phyloP scores from a whole-genome alignment of 2,329 filamentous ascomycete genomes.

The Samsoniella hepiali region DNA sequence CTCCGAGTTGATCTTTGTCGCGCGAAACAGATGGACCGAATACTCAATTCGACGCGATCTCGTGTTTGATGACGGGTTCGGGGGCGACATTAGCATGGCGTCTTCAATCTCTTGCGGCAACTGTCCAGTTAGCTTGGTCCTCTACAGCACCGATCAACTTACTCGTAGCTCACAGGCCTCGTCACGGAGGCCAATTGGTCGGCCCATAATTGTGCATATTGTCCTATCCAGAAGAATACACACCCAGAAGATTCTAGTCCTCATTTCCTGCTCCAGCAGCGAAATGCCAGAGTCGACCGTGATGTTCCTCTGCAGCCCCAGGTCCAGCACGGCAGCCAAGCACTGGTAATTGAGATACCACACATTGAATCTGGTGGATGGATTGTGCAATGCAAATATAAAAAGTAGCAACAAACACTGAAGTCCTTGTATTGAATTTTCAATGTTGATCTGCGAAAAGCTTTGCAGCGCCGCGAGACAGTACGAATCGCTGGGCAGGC shows the following conservation, averaged over 20 bases:
- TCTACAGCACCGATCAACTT: conserved; percentile 17
- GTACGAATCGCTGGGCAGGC: conserved; percentile 47
- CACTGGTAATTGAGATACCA: conserved; percentile 57
- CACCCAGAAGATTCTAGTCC: conserved; percentile 55
- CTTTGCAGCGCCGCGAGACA: conserved; percentile 46
- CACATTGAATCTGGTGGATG: conserved; percentile 45
- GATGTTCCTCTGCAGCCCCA: conserved; percentile 50
- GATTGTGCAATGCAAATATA: conserved; percentile 50
- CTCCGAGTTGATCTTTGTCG: conserved; percentile 50
- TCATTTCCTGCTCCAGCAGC: conserved; percentile 49
- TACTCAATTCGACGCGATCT: conserved; percentile 36
- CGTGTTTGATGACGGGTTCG: conserved; percentile 11
- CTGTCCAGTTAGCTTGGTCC: conserved; percentile 25
- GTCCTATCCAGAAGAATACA: conserved; percentile 50
- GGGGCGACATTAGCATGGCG: conserved; percentile 16
- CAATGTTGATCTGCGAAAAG: conserved; percentile 44
- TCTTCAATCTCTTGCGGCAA: conserved; percentile 30
- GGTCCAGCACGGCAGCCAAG: conserved; percentile 47
- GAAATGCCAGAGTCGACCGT: conserved; percentile 41
- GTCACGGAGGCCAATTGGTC: conserved; percentile 52
- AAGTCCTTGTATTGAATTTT: conserved; percentile 47
- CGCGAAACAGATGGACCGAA: conserved; percentile 47
- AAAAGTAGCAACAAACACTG: conserved; percentile 47
- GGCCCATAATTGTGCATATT: conserved; percentile 54
- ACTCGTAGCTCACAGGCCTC: conserved; percentile 53